Base-by-base conservation (phyloP, 768 basidiomycete genomes). In the Lentinula detonsa region DNA sequence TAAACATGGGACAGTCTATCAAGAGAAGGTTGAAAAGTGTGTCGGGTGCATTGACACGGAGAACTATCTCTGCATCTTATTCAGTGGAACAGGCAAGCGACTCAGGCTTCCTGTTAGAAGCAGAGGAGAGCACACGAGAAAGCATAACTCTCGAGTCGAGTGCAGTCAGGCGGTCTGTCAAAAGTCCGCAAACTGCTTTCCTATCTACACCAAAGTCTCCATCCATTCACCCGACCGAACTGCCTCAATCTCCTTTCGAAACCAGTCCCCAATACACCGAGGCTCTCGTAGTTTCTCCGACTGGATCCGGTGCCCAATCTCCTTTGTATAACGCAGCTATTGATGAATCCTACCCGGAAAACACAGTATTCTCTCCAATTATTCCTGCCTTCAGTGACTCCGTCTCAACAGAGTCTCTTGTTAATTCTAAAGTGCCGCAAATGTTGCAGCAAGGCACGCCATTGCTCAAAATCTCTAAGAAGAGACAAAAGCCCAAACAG, bases 381-480 rank as follows among this genome's bases (percentile, higher is more conserved):
- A 56, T 28, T 43, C 60, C 52, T 42, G 16, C 33, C 54, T 37
- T 59, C 43, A 37, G 37, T 43, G 42, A 64, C 39, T 31, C 33
- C 33, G 34, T 55, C 15, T 35, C 40, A 18, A 45, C 59, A 52
- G 59, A 58, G 51, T 39, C 45, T 8, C 11, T 51, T 28, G 34
- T 60, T 35, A 57, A 84, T 48, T 66, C 82, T 13, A 74, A 77
- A 0, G 83, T 91, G 1, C 88, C 90, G 0, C 71, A 72, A 52
- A 65, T 81, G 11, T 73, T 93, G 31, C 81, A 84, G 67, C 72
- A 78, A 6, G 91, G 91, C 43, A 85, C 84, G 0, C 80, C 82
- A 0, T 88, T 96, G 86, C 85, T 85, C 65, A 97, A 97, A 68
- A 86, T 95, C 15, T 88, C 91, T 1, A 80, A 82, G 34, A 90